Percentiles rank a stretch among this genome's conserved stretches.
These are phyloP conservation scores for Aspergillus arachidicola DNA, from an alignment of 2,329 filamentous ascomycete genomes.

Conservation along the genomic window DNA sequence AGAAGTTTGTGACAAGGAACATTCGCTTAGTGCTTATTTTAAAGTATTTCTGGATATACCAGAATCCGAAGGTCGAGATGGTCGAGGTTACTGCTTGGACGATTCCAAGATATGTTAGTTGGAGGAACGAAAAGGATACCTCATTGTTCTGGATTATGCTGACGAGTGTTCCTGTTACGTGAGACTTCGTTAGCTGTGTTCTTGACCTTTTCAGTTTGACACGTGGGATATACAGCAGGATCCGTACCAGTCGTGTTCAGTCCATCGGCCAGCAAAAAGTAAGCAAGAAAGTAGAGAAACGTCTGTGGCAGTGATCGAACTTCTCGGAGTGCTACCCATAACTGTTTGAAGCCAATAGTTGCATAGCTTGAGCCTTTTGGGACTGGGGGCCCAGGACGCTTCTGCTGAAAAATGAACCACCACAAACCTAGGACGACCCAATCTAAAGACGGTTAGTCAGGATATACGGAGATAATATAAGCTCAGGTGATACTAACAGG, in stretches of 20 bases:
- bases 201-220: background rate
- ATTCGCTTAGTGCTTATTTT: slow-evolving; percentile 45
- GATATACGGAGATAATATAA: background rate
- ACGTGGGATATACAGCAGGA: background rate
- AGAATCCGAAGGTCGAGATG: slow-evolving; percentile 44
- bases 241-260: slow-evolving; percentile 43
- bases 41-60: slow-evolving; percentile 47
- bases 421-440: slow-evolving; percentile 47
- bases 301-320: slow-evolving; percentile 44
- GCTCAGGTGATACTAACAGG: slow-evolving; percentile 32
- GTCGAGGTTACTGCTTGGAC: slow-evolving; percentile 43
- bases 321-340: slow-evolving; percentile 42
- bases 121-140: slow-evolving; percentile 45
- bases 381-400: slow-evolving; percentile 41
- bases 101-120: slow-evolving; percentile 46
- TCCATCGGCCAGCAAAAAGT: slow-evolving; percentile 47
- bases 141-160: slow-evolving; percentile 46
- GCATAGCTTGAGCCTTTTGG: slow-evolving; percentile 44
- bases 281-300: slow-evolving; percentile 45
- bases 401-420: slow-evolving; percentile 49
- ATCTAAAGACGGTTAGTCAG: slow-evolving; percentile 26
- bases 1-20: slow-evolving; percentile 47
- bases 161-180: slow-evolving; percentile 34
- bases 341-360: slow-evolving; percentile 47
- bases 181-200: background rate